Conservation (phyloP, 2,329 filamentous ascomycete genomes). For the Sporothrix dimorphospora region DNA sequence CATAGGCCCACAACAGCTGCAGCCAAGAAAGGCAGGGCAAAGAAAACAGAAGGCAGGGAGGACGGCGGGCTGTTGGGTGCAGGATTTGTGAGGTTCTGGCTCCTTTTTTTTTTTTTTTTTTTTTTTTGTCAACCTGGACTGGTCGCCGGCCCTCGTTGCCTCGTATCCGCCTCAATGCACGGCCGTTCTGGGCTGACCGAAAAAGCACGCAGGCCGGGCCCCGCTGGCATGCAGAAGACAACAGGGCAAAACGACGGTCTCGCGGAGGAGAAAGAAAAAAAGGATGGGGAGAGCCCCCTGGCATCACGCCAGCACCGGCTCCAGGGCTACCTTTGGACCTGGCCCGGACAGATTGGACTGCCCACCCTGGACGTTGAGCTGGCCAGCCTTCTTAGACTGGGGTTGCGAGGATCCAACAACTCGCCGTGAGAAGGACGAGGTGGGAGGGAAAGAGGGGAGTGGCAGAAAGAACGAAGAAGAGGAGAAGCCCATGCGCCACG, state of each 20-base stretch:
- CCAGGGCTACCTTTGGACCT: not conserved
- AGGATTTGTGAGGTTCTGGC: not conserved
- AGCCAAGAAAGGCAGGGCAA: slow-evolving; percentile 2
- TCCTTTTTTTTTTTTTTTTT: not conserved
- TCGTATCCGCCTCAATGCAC: slow-evolving; percentile 12
- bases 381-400: slow-evolving; percentile 4
- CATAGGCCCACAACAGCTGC: not conserved
- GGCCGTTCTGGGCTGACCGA: slow-evolving; percentile 1
- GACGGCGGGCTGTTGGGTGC: not conserved
- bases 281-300: not conserved
- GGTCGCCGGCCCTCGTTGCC: not conserved
- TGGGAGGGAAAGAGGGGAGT: not conserved
- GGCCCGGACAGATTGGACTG: not conserved
- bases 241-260: slow-evolving; percentile 14
- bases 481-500: slow-evolving; percentile 17
- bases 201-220: not conserved
- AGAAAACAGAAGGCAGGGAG: not conserved
- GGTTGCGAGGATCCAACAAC: slow-evolving; percentile 1
- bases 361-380: not conserved
- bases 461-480: not conserved
- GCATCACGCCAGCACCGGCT: slow-evolving; percentile 3
- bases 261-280: not conserved
- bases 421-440: slow-evolving; percentile 1
- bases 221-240: slow-evolving; percentile 20
- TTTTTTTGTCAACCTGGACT: not conserved